These are phyloP conservation scores for Coemansia sp. DNA, from an alignment of 192 early-diverging fungal genomes.

Conservation along the genomic window DNA sequence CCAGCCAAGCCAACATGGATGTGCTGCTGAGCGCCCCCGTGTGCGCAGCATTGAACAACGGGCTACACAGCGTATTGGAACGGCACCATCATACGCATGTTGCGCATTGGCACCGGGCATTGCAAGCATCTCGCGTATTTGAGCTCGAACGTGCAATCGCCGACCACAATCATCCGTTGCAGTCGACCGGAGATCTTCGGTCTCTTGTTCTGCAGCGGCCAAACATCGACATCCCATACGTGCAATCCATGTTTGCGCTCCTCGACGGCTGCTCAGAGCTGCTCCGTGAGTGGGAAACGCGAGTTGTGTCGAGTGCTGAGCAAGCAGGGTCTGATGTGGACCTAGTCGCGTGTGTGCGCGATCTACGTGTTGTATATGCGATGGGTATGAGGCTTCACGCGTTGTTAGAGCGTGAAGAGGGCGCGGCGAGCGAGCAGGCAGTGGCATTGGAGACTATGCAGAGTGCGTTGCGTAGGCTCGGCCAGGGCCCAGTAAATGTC, in stretches of 20 bases:
- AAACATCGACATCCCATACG: conserved; percentile 21
- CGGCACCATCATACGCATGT: conserved; percentile 1
- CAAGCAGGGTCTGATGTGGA: neutral
- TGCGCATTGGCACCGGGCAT: conserved; percentile 31
- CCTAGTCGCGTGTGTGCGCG: conserved; percentile 7
- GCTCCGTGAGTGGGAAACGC: conserved; percentile 21
- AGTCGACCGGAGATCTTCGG: conserved; percentile 11
- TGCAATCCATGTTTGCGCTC: conserved; percentile 30
- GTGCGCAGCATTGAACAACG: conserved; percentile 18
- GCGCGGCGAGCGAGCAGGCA: conserved; percentile 33
- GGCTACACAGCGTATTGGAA: conserved; percentile 19
- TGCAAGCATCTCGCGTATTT: conserved; percentile 27
- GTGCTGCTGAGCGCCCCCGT: conserved; percentile 16
- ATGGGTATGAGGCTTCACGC: conserved; percentile 14
- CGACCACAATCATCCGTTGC: neutral
- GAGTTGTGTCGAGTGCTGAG: neutral
- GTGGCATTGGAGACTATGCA: conserved; percentile 47
- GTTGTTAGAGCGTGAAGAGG: conserved; percentile 15
- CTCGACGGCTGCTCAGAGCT: conserved; percentile 26
- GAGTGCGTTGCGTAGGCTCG: conserved; percentile 3
- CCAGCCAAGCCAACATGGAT: neutral
- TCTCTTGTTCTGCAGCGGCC: conserved; percentile 40
- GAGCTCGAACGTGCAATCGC: conserved; percentile 26
- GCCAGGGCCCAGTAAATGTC: neutral
- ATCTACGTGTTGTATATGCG: conserved; percentile 13